phyloP scores from a whole-genome alignment of 176 grass and related monocot genomes.

The Thinopyrum elongatum region DNA sequence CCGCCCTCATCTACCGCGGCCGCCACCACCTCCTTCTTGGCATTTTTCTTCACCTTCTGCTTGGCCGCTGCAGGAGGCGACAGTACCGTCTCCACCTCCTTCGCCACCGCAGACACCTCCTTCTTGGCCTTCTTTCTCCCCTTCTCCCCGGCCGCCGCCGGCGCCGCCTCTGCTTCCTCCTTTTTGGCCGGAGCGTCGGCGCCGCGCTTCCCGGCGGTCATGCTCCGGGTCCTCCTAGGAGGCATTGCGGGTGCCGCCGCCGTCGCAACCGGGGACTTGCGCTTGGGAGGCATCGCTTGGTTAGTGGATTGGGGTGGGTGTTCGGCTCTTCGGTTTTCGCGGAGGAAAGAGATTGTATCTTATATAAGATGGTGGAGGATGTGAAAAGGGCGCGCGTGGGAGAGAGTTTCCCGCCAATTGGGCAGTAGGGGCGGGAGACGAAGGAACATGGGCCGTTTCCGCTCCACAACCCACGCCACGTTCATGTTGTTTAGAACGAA shows the following conservation, averaged over 20 bases:
- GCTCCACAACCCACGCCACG: background rate
- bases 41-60: slow-evolving; percentile 2
- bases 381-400: background rate
- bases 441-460: background rate
- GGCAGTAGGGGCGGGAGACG: background rate
- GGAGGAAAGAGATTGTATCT: background rate
- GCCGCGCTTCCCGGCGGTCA: background rate
- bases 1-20: background rate
- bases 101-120: background rate
- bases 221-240: slow-evolving; percentile 9
- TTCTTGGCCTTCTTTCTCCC: slow-evolving; percentile 16
- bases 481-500: too few relatives aligned
- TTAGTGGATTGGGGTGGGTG: background rate
- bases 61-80: background rate
- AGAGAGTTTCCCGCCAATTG: slow-evolving; percentile 6
- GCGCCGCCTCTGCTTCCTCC: background rate
- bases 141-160: background rate
- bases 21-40: background rate
- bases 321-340: background rate
- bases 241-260: background rate
- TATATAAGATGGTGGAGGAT: background rate
- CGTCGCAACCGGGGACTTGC: background rate
- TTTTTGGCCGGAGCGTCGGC: background rate
- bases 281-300: slow-evolving; percentile 14
- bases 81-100: background rate